Conservation (phyloP, 306 rosid species). For the Quercus bicolor region DNA sequence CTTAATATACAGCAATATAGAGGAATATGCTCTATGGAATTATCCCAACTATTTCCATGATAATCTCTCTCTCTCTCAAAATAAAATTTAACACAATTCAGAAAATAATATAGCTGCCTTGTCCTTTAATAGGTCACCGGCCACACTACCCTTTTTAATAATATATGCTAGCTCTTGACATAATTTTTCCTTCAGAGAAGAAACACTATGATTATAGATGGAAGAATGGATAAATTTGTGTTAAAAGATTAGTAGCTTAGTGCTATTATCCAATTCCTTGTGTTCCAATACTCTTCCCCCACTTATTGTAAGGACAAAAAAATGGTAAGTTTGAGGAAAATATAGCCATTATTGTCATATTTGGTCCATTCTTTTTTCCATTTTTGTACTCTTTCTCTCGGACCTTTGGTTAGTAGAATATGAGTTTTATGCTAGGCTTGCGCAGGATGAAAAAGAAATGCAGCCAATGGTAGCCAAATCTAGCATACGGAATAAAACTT, state of each 20-base stretch:
- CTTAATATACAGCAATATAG: background rate
- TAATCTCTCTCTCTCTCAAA: background rate
- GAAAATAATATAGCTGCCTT: background rate
- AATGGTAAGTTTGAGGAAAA: too few relatives aligned
- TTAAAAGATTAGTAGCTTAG: too few relatives aligned
- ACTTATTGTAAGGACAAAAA: too few relatives aligned
- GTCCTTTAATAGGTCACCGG: background rate
- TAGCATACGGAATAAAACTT: background rate
- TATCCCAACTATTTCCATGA: background rate
- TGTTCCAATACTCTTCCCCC: too few relatives aligned
- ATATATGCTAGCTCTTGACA: background rate
- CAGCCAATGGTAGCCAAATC: background rate
- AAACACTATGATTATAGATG: too few relatives aligned
- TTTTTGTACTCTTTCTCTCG: background rate
- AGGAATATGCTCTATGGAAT: slow-evolving; percentile 17
- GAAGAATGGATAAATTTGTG: too few relatives aligned
- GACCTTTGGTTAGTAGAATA: background rate
- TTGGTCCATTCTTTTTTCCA: background rate
- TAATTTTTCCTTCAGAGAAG: background rate
- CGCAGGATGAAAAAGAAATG: background rate
- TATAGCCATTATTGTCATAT: background rate
- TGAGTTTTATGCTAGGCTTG: background rate
- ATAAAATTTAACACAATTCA: background rate
- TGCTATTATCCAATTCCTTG: too few relatives aligned
- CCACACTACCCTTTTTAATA: background rate